Conservation (phyloP, 208 protist genomes). For the Leishmania arabica region DNA sequence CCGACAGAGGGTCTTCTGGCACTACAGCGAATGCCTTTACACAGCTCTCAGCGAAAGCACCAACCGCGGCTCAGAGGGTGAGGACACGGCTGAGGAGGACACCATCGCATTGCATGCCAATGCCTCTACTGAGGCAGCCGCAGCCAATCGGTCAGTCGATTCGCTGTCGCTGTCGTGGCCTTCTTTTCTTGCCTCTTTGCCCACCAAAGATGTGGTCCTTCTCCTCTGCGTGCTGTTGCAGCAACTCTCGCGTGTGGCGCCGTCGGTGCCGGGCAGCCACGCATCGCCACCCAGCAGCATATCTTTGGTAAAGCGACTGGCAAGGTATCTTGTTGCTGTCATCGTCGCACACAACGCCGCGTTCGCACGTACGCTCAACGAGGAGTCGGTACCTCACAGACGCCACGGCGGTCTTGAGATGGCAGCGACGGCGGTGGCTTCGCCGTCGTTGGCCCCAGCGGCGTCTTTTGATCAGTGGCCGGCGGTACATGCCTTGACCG, state of each 20-base stretch:
- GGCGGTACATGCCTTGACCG: conserved; percentile 29
- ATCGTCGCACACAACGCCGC: conserved; percentile 12
- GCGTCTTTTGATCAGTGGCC: conserved; percentile 25
- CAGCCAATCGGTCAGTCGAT: not conserved
- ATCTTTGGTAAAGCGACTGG: not conserved
- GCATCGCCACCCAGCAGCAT: not conserved
- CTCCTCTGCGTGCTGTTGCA: conserved; percentile 27
- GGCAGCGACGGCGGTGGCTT: not conserved
- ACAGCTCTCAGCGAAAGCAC: not conserved
- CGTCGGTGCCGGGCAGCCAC: not conserved
- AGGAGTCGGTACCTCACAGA: conserved; percentile 2
- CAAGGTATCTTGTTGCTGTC: not conserved
- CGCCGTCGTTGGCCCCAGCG: not conserved
- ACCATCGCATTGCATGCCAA: not conserved
- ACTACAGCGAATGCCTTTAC: conserved; percentile 16
- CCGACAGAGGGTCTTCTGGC: conserved; percentile 11
- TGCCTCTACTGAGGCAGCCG: not conserved
- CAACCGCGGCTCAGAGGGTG: not conserved
- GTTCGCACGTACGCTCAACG: conserved; percentile 10
- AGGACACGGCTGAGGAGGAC: not conserved
- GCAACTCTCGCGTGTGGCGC: conserved; percentile 2
- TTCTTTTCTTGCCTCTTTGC: conserved; percentile 16
- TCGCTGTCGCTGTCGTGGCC: conserved; percentile 2
- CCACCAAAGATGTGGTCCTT: conserved; percentile 16
- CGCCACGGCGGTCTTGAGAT: not conserved